Evolutionary conservation across 2,329 filamentous ascomycete species (phyloP).

Genomic region (Celoporthe dispersa): DNA sequence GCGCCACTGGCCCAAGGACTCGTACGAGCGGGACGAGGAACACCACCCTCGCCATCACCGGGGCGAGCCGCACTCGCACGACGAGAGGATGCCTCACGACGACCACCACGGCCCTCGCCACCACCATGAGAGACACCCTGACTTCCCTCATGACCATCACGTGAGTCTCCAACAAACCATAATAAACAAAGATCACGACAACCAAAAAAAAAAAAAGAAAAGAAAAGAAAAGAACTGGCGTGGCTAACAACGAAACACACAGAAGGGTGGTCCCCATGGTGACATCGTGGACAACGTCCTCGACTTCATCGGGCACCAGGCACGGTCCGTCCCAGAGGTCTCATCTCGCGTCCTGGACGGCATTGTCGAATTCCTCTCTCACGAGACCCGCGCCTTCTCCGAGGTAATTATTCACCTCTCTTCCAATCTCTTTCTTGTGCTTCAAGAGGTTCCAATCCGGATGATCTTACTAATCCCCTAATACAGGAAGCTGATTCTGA

Average conservation of each 20-base stretch:
- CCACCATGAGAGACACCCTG: neutral
- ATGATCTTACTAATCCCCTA: neutral
- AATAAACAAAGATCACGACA: neutral
- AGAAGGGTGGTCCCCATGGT: neutral
- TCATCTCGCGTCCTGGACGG: slow-evolving; percentile 5
- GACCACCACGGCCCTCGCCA: neutral
- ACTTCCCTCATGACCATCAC: neutral
- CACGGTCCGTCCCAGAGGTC: slow-evolving; percentile 6
- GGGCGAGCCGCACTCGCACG: slow-evolving; percentile 1
- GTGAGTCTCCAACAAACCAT: neutral
- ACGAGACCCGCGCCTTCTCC: neutral
- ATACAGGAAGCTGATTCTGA: neutral
- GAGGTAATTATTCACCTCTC: neutral
- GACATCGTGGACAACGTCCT: slow-evolving; percentile 10
- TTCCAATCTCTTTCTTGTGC: neutral
- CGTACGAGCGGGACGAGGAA: slow-evolving; percentile 1
- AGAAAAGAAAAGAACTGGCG: neutral
- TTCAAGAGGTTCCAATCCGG: neutral
- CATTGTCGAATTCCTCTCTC: neutral
- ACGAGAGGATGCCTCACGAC: neutral
- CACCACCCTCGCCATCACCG: neutral
- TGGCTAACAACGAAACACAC: neutral
- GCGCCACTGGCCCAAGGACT: neutral
- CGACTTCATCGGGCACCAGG: slow-evolving; percentile 9
- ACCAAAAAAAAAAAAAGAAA: too few species aligned